Base-by-base conservation (phyloP, 768 basidiomycete species). In the Dioszegia hungarica region DNA sequence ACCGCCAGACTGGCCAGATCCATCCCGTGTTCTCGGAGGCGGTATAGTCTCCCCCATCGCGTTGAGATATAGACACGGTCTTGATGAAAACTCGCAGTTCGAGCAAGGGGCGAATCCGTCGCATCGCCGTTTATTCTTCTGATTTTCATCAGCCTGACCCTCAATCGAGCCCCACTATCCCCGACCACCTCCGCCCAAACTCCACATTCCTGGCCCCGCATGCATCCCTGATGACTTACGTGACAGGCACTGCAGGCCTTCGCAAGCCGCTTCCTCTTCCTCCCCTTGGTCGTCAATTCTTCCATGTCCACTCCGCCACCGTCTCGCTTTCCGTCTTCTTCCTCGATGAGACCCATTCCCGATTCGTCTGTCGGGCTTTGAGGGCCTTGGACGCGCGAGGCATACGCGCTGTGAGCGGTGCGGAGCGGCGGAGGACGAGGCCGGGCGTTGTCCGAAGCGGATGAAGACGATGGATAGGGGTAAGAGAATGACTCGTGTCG, bases 161-260 rank as follows among this genome's bases (percentile, higher is more conserved):
- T 27, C 10, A 29, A 40, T 17, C 17, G 29, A 5, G 22, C 4
- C 22, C 20, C 25, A 4, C 10, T 15, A n/a, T n/a, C n/a, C n/a
- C n/a, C n/a, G n/a, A n/a, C n/a, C n/a, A n/a, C n/a, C n/a, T n/a
- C n/a, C n/a, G n/a, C n/a, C n/a, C n/a, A n/a, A n/a, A n/a, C n/a
- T n/a, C n/a, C n/a, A n/a, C n/a, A n/a, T n/a, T n/a, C n/a, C n/a
- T n/a, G n/a, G n/a, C n/a, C n/a, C n/a, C n/a, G n/a, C n/a, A n/a
- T n/a, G n/a, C n/a, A n/a, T n/a, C n/a, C n/a, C n/a, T n/a, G n/a
- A n/a, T n/a, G n/a, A 70, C 72, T 64, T 50, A 74, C 72, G 57
- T 76, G 75, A 64, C 75, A 76, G 14, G 75, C 75, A 49, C 64
- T 65, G 41, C 75, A 76, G 33, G 75, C 75, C 48, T 76, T 76